phyloP scores from a whole-genome alignment of 2,329 filamentous ascomycete genomes.

The Venturia carpophila region DNA sequence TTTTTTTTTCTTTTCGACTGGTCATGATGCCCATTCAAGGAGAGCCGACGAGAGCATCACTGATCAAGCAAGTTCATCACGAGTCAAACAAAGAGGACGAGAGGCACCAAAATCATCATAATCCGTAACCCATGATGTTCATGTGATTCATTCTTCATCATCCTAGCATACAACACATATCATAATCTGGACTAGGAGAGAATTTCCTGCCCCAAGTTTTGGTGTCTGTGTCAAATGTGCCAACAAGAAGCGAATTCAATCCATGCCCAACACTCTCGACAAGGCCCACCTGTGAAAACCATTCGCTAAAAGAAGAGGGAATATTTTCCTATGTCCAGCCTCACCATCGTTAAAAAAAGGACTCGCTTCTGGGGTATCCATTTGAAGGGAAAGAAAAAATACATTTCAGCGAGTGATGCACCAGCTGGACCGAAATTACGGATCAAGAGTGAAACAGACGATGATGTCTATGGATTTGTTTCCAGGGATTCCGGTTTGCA shows the following conservation, averaged over 20 bases:
- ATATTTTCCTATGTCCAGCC: constrained; percentile 5
- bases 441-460: background rate
- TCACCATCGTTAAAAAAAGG: background rate
- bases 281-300: background rate
- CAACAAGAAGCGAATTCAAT: background rate
- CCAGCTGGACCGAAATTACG: background rate
- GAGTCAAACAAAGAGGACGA: background rate
- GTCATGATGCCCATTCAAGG: background rate
- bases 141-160: constrained; percentile 4
- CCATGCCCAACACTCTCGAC: background rate
- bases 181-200: background rate
- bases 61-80: background rate
- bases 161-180: constrained; percentile 1
- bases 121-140: background rate
- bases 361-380: constrained; percentile 10
- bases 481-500: background rate
- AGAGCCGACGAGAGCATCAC: too few relatives aligned
- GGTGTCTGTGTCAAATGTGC: background rate
- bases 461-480: background rate
- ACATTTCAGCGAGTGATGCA: background rate
- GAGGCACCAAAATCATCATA: background rate
- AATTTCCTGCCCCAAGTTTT: background rate
- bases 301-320: background rate
- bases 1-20: too few relatives aligned
- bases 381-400: background rate